Evolutionary conservation across 176 grass and related monocot species (phyloP), one percentile per base, ranked within the genome.

Genomic region (Eremochloa ophiuroides): DNA sequence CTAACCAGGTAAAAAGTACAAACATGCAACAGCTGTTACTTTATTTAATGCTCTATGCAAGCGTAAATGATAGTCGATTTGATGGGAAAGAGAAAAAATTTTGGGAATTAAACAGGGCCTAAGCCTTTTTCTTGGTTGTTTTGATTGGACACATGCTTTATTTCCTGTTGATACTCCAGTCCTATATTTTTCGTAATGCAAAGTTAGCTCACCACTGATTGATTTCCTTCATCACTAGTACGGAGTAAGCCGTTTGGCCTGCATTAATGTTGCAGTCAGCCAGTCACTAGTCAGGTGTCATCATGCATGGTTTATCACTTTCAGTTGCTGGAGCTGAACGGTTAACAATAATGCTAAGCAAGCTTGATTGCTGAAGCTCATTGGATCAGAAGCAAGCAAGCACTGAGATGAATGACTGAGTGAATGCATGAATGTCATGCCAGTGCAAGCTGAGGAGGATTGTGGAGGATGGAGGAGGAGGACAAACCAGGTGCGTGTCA

Each of bases 401-500:
- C 58, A 61, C 12, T 15, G 59, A 71, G 74, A 10, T 74, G 60
- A 47, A 44, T 9, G 66, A 26, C 7, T 70, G 39, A 25, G 14
- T 69, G 67, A 68, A 37, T 72, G 66, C 50, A 63, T 41, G 67
- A 16, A 43, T 71, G 18, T 55, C 8, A 47, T 4, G 43, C 43
- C 67, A 38, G 28, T 66, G 16, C n/a, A n/a, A n/a, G n/a, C n/a
- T n/a, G 37, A 43, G 81, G 31, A 65, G 61, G 27, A 44, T 2
- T 7, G 39, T 30, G n/a, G 60, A 18, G 31, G 23, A 2, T 0
- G 4, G 25, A 10, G 56, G 67, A 66, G 46, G 80, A 73, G 58
- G 74, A 73, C 80, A 83, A 88, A 66, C 28, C 47, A 83, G 86
- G 87, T 89, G 82, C 82, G 70, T 85, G 87, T 89, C 83, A 89